A percentile compares a stretch with the other conserved stretches of the same genome.
Conservation (phyloP, 495 filamentous ascomycete species). For the Trichoderma gamsii region DNA sequence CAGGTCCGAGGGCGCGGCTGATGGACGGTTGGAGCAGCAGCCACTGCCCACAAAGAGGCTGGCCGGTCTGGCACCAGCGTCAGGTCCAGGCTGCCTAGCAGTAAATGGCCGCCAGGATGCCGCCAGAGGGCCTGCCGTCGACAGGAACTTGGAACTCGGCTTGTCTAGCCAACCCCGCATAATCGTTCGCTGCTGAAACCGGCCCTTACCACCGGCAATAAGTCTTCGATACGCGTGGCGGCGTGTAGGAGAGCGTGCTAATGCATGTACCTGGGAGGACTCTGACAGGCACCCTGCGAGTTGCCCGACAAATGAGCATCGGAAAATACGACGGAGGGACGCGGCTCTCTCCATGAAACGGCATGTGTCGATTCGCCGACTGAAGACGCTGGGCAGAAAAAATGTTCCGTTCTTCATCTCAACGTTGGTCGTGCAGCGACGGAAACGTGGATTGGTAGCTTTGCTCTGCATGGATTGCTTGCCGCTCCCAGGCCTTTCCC, state of each 20-base stretch:
- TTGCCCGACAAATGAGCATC: conserved; percentile 5
- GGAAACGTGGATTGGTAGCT: background rate
- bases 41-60: conserved; percentile 8
- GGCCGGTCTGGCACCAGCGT: background rate
- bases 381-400: background rate
- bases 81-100: background rate
- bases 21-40: background rate
- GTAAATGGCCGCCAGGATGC: conserved; percentile 1
- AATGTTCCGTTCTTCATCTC: background rate
- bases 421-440: background rate
- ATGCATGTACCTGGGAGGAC: background rate
- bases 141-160: background rate
- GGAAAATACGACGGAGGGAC: conserved; percentile 4
- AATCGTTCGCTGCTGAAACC: conserved; percentile 6
- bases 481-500: too few species aligned
- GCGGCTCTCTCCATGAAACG: background rate
- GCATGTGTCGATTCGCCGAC: conserved; percentile 4
- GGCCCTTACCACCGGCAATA: conserved; percentile 12
- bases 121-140: background rate
- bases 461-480: too few species aligned
- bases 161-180: conserved; percentile 3
- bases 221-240: conserved; percentile 1
- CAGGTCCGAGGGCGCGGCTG: conserved; percentile 2
- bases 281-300: conserved; percentile 1
- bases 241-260: background rate